These are phyloP conservation scores for Annulohypoxylon nitens DNA, from an alignment of 495 filamentous ascomycete genomes.

Conservation along the genomic window DNA sequence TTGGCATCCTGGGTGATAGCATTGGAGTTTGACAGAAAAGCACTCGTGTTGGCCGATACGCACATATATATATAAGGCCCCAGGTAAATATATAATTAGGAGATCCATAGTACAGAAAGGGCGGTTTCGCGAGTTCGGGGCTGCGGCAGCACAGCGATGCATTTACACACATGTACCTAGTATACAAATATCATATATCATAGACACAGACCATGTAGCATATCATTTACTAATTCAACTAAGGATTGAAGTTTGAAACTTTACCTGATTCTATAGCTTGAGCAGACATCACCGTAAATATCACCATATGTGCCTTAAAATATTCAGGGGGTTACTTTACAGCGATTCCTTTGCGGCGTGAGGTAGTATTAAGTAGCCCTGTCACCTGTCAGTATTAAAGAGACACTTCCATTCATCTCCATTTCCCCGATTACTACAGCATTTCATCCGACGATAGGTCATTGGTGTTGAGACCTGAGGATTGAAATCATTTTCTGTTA, in stretches of 20 bases:
- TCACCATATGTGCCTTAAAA: no score
- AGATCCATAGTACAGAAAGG: constrained; percentile 1
- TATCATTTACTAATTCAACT: constrained; percentile 1
- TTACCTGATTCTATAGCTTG: neutral
- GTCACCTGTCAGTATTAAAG: no score
- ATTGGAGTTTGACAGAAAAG: constrained; percentile 42
- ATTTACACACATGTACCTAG: constrained; percentile 17
- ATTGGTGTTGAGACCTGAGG: no score
- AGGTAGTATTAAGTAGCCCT: no score
- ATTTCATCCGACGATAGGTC: no score
- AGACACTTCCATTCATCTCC: no score
- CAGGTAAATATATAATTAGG: constrained; percentile 31
- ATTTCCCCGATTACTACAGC: no score
- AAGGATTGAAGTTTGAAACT: neutral
- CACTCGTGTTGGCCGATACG: constrained; percentile 15
- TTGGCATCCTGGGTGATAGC: constrained; percentile 18
- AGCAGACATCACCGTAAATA: neutral
- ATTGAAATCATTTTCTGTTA: no score
- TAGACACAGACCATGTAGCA: neutral
- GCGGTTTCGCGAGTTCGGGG: neutral
- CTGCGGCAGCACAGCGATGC: constrained; percentile 20
- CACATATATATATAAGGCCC: constrained; percentile 22
- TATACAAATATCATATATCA: constrained; percentile 1
- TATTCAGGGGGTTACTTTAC: no score
- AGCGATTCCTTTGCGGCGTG: no score